A percentile compares a stretch with the other conserved stretches of the same genome.
These are phyloP conservation scores for Sclerotinia nivalis DNA, from an alignment of 2,329 filamentous ascomycete species.

Conservation along the genomic window DNA sequence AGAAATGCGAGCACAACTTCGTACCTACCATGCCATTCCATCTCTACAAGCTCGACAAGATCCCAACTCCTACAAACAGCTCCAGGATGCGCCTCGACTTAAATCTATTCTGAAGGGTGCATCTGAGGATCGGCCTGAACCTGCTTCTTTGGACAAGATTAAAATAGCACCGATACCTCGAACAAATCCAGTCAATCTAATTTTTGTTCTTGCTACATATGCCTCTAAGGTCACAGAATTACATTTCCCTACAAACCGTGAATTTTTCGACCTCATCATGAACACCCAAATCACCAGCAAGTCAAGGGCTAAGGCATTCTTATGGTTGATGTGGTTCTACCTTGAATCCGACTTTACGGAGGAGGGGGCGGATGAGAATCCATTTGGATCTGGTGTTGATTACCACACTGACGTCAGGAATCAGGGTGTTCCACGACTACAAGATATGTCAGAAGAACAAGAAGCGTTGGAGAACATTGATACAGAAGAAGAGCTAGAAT, in stretches of 20 bases:
- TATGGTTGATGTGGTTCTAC: slow-evolving; percentile 99
- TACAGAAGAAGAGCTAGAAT: slow-evolving; percentile 66
- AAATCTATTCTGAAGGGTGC: slow-evolving; percentile 98
- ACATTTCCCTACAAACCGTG: slow-evolving; percentile 80
- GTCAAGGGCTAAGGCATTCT: slow-evolving; percentile 82
- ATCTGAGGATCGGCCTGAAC: slow-evolving; percentile 86
- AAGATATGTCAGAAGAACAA: slow-evolving; percentile 64
- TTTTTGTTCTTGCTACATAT: slow-evolving; percentile 89
- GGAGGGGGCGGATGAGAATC: slow-evolving; percentile 85
- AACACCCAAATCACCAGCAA: slow-evolving; percentile 76
- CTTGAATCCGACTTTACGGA: slow-evolving; percentile 92
- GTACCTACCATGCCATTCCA: slow-evolving; percentile 97
- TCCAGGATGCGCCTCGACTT: slow-evolving; percentile 91
- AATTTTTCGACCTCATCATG: slow-evolving; percentile 98
- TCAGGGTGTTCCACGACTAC: slow-evolving; percentile 68
- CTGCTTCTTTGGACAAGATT: slow-evolving; percentile 79
- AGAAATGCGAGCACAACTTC: slow-evolving; percentile 95
- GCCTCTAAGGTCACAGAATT: slow-evolving; percentile 89
- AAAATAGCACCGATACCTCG: slow-evolving; percentile 69
- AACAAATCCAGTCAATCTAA: slow-evolving; percentile 95
- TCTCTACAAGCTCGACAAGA: slow-evolving; percentile 94
- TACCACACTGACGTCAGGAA: slow-evolving; percentile 65
- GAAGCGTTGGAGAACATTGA: slow-evolving; percentile 73
- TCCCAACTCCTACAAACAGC: slow-evolving; percentile 92
- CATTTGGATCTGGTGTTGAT: slow-evolving; percentile 75